These are phyloP conservation scores for Populus ilicifolia DNA, from an alignment of 345 rosid genomes.

Conservation along the genomic window DNA sequence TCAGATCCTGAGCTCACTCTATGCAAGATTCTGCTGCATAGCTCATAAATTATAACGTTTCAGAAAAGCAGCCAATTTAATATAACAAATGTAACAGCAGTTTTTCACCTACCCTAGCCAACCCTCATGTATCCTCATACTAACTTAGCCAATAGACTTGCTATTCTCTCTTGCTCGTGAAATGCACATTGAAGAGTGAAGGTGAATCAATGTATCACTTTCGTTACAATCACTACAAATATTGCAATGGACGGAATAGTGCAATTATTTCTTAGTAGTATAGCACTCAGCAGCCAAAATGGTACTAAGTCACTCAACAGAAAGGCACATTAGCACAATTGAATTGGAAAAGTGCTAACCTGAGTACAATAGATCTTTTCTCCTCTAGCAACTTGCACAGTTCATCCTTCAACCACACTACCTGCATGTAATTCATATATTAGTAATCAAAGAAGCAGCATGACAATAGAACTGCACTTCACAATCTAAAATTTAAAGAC, in stretches of 20 bases:
- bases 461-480: background rate
- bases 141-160: background rate
- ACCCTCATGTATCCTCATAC: too few relatives aligned
- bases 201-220: background rate
- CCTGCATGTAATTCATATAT: slow-evolving; percentile 43
- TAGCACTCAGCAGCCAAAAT: background rate
- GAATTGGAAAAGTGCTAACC: slow-evolving; percentile 39
- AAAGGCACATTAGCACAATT: background rate
- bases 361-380: slow-evolving; percentile 88
- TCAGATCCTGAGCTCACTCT: background rate
- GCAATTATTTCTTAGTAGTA: background rate
- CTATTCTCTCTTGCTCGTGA: background rate
- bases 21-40: background rate
- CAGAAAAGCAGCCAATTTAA: background rate
- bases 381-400: slow-evolving; percentile 93
- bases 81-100: too few relatives aligned
- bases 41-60: background rate
- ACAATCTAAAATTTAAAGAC: background rate
- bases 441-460: background rate
- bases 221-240: background rate
- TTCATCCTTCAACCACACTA: slow-evolving; percentile 86
- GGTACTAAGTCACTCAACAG: background rate
- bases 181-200: background rate
- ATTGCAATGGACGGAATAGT: background rate
- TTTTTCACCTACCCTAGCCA: too few relatives aligned